These are phyloP conservation scores for Bjerkandera adusta DNA, from an alignment of 1,284 basidiomycete species.

Conservation along the genomic window DNA sequence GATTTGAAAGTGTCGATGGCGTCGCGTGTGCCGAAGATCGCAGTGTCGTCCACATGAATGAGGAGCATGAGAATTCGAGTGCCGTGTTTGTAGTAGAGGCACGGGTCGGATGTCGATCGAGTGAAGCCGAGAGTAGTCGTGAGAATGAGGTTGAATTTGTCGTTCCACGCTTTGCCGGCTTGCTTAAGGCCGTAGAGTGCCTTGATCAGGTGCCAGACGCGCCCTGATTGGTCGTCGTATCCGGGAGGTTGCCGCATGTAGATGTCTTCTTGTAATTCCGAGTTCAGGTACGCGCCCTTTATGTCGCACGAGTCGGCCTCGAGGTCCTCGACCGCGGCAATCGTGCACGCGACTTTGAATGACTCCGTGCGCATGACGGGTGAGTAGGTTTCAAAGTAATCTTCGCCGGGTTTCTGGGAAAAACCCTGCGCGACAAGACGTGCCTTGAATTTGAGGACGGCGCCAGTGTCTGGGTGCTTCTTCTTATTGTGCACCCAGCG, in stretches of 20 bases:
- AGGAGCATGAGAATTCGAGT: slow-evolving; percentile 11
- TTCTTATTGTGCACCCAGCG: slow-evolving; percentile 33
- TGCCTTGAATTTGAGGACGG: slow-evolving; percentile 34
- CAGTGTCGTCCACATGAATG: slow-evolving; percentile 27
- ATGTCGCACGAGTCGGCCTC: slow-evolving; percentile 32
- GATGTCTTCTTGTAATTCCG: too few species aligned
- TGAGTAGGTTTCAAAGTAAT: slow-evolving; percentile 38
- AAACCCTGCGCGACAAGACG: slow-evolving; percentile 39
- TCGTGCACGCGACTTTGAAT: slow-evolving; percentile 32
- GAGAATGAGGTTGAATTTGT: slow-evolving; percentile 17
- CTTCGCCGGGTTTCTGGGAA: slow-evolving; percentile 38
- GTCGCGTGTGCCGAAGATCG: slow-evolving; percentile 4
- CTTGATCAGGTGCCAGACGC: slow-evolving; percentile 18
- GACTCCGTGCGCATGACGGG: too few species aligned
- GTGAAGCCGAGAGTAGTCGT: neutral
- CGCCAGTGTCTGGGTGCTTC: slow-evolving; percentile 24
- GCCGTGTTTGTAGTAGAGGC: slow-evolving; percentile 15
- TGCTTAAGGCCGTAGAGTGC: slow-evolving; percentile 32
- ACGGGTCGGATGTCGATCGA: slow-evolving; percentile 17
- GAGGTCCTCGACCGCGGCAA: slow-evolving; percentile 35
- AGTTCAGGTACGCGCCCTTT: too few species aligned
- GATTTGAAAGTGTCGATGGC: slow-evolving; percentile 8
- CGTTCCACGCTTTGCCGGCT: slow-evolving; percentile 27
- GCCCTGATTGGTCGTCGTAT: slow-evolving; percentile 22
- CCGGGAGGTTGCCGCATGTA: slow-evolving; percentile 33